Base-by-base conservation (phyloP, 1,284 basidiomycete species). In the Pseudozyma sp. region DNA sequence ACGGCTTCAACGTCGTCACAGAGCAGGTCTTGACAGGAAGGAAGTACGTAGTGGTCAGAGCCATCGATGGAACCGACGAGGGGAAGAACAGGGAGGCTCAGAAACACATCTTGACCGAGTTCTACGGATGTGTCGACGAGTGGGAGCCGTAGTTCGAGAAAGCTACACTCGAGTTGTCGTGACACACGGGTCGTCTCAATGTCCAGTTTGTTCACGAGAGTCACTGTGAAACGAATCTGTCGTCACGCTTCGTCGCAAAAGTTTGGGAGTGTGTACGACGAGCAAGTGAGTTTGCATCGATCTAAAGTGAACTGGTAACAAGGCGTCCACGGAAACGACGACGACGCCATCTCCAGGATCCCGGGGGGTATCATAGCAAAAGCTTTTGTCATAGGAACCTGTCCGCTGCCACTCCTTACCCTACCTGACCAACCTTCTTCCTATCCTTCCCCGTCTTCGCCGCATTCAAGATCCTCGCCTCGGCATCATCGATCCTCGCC, bases 111-210 rank as follows among this genome's bases (percentile, higher is more conserved):
- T 90, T 94, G 42, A 88, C 88, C 74, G 93, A 95, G 80, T 94
- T 95, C 83, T 97, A 95, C 81, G 88, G 88, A 8, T 90, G 89
- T 0, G 90, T 94, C 2, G 89, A 91, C 61, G 94, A 97, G 68
- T 88, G 88, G 75, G 88, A 90, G 34, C 75, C 71, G 10, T 83
- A 56, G 47, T 35, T 19, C 35, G 30, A 44, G 16, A 47, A 34
- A 14, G 2, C 13, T 16, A 2, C 9, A 1, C 16, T 42, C 40
- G 11, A 7, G 11, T 16, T n/a, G 24, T 24, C 24, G 24, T 24
- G 24, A 24, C 4, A 24, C 24, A 24, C n/a, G n/a, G 35, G 5
- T 37, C 35, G 30, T 6, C 35, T 19, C 24, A 24, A 24, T 1
- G 24, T 24, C 24, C 24, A 24, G 24, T 24, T 24, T 24, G 24